phyloP scores from a whole-genome alignment of 805 yeast genomes.

The Ogataea haglerorum region DNA sequence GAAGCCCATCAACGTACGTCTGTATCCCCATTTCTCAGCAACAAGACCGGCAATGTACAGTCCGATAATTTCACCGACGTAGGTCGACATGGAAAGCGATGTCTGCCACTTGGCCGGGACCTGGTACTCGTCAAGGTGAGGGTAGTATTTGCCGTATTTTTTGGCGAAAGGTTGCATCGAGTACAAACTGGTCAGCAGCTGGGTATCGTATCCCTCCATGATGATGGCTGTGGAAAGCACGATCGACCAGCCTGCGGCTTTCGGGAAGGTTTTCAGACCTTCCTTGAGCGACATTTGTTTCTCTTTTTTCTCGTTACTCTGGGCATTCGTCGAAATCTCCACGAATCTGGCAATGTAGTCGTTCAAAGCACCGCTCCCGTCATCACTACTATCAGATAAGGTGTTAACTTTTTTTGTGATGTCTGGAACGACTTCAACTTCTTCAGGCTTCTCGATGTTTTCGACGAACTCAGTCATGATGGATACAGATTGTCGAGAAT shows the following conservation, averaged over 20 bases:
- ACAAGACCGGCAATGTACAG: slow-evolving; percentile 39
- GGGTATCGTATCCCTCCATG: slow-evolving; percentile 36
- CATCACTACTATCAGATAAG: neutral
- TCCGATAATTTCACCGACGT: slow-evolving; percentile 32
- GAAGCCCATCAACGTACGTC: slow-evolving; percentile 33
- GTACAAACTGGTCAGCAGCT: slow-evolving; percentile 35
- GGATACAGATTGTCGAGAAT: neutral
- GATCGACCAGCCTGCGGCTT: neutral
- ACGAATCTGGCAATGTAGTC: slow-evolving; percentile 1
- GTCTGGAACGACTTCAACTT: neutral
- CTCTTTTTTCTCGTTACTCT: slow-evolving; percentile 9
- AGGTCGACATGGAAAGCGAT: slow-evolving; percentile 32
- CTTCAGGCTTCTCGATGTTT: slow-evolving; percentile 1
- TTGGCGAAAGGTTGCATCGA: slow-evolving; percentile 35
- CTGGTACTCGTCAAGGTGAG: slow-evolving; percentile 24
- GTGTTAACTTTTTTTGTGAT: neutral
- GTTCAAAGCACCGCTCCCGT: neutral
- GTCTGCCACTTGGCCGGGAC: slow-evolving; percentile 44
- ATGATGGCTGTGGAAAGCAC: neutral
- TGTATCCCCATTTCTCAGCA: slow-evolving; percentile 41
- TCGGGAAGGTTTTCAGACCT: neutral
- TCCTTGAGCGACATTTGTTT: neutral
- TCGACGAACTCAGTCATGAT: neutral
- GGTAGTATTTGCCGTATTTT: slow-evolving; percentile 30
- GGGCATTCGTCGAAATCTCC: neutral